Conservation (phyloP, 2,329 filamentous ascomycete species). For the Pseudopithomyces chartarum region DNA sequence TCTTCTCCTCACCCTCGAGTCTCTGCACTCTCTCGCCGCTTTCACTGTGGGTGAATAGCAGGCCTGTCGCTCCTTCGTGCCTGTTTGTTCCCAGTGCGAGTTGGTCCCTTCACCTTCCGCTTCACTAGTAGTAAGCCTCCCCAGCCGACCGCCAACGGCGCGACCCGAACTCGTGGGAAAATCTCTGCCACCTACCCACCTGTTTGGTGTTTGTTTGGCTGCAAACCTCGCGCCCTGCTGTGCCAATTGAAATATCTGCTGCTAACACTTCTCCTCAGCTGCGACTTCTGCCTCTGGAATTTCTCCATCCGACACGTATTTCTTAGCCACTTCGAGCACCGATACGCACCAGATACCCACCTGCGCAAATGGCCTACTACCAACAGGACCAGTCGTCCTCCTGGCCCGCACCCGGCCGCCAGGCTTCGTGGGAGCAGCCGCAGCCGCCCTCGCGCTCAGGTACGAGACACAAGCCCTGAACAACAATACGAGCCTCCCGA, state of each 20-base stretch:
- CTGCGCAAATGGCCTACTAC: constrained; percentile 67
- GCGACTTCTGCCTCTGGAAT: constrained; percentile 18
- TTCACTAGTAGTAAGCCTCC: constrained; percentile 39
- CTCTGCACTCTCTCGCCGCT: constrained; percentile 31
- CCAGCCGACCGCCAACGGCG: constrained; percentile 14
- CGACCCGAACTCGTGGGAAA: constrained; percentile 17
- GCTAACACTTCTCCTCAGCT: constrained; percentile 8
- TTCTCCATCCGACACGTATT: constrained; percentile 14
- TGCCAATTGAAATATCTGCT: constrained; percentile 2
- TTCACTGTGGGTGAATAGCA: constrained; percentile 30
- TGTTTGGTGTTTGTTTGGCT: neutral
- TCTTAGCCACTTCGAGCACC: constrained; percentile 14
- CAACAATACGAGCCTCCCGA: constrained; percentile 18
- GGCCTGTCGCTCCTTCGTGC: constrained; percentile 41
- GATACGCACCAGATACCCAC: constrained; percentile 1
- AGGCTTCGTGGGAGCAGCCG: constrained; percentile 74
- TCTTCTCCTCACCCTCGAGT: constrained; percentile 24
- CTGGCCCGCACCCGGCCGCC: constrained; percentile 64
- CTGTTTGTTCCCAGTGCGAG: constrained; percentile 4
- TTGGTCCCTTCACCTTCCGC: constrained; percentile 8
- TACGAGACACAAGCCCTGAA: constrained; percentile 48
- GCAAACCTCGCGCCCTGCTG: constrained; percentile 12
- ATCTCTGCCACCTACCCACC: constrained; percentile 26
- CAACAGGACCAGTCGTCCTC: constrained; percentile 69
- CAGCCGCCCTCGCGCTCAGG: constrained; percentile 74